Evolutionary conservation across 2,329 filamentous ascomycete genomes (phyloP).

Genomic region (Botrytis fragariae): DNA sequence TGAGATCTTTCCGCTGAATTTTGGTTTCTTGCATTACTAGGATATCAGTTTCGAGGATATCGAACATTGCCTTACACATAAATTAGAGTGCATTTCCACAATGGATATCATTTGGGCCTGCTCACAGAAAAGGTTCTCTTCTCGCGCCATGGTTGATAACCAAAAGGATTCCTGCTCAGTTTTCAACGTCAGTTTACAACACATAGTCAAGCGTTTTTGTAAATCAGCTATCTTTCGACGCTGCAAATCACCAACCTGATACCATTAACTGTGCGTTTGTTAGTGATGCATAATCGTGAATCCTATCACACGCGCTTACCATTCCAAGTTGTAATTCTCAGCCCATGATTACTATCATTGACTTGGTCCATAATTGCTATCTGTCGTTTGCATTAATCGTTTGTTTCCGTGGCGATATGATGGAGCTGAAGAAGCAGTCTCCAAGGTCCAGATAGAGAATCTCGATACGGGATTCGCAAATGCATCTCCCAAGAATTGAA

Average conservation of each 20-base stretch:
- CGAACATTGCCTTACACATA: slow-evolving; percentile 75
- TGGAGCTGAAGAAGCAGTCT: neutral
- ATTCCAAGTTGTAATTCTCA: slow-evolving; percentile 86
- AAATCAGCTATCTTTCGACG: neutral
- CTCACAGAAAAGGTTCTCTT: slow-evolving; percentile 65
- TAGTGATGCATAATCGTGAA: slow-evolving; percentile 16
- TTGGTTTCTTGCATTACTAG: slow-evolving; percentile 95
- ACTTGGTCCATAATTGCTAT: neutral
- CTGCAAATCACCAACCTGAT: slow-evolving; percentile 55
- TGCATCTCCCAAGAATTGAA: slow-evolving; percentile 6
- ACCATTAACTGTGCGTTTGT: slow-evolving; percentile 62
- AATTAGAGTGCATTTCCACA: slow-evolving; percentile 9
- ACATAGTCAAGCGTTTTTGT: neutral
- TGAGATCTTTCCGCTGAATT: slow-evolving; percentile 88
- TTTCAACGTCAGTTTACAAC: neutral
- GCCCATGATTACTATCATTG: slow-evolving; percentile 51
- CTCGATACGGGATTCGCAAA: slow-evolving; percentile 1
- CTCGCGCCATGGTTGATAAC: slow-evolving; percentile 79
- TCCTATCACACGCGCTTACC: slow-evolving; percentile 48
- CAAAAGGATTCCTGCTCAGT: slow-evolving; percentile 67
- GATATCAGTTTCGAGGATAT: slow-evolving; percentile 87
- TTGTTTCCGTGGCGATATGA: neutral
- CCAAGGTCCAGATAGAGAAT: neutral
- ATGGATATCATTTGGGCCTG: neutral
- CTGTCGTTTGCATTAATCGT: neutral